Percentiles rank a stretch among this genome's conserved stretches.
These are phyloP conservation scores for Nicotiana rustica DNA, from an alignment of 305 asterid species.

Conservation along the genomic window DNA sequence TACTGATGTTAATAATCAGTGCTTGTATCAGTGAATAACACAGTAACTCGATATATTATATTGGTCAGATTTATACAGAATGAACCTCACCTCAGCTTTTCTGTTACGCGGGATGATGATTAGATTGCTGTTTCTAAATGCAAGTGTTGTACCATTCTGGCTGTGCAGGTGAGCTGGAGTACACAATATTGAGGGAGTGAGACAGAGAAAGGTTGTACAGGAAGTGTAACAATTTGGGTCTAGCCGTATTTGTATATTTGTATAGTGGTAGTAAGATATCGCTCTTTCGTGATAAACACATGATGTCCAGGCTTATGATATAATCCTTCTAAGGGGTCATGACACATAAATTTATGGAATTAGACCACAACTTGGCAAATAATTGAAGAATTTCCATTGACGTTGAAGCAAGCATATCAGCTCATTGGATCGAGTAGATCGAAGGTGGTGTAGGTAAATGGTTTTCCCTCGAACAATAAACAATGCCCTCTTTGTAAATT, in stretches of 20 bases:
- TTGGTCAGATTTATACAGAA: conserved; percentile 17
- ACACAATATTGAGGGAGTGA: background rate
- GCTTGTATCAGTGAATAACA: background rate
- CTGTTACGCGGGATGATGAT: background rate
- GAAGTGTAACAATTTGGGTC: background rate
- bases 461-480: too few relatives aligned
- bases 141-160: background rate
- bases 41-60: conserved; percentile 6
- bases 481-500: too few relatives aligned
- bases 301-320: conserved; percentile 20
- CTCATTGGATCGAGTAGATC: too few relatives aligned
- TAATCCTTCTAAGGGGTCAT: background rate
- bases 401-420: too few relatives aligned
- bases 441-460: too few relatives aligned
- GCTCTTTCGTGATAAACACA: background rate
- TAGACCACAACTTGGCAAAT: background rate
- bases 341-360: background rate
- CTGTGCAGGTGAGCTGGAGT: background rate
- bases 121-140: background rate
- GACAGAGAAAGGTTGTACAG: background rate
- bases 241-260: background rate
- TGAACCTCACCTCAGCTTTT: background rate
- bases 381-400: conserved; percentile 3
- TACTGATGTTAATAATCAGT: background rate
- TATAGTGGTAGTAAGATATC: background rate